phyloP scores from a whole-genome alignment of 192 early-diverging fungal genomes.

The Coemansia sp. region DNA sequence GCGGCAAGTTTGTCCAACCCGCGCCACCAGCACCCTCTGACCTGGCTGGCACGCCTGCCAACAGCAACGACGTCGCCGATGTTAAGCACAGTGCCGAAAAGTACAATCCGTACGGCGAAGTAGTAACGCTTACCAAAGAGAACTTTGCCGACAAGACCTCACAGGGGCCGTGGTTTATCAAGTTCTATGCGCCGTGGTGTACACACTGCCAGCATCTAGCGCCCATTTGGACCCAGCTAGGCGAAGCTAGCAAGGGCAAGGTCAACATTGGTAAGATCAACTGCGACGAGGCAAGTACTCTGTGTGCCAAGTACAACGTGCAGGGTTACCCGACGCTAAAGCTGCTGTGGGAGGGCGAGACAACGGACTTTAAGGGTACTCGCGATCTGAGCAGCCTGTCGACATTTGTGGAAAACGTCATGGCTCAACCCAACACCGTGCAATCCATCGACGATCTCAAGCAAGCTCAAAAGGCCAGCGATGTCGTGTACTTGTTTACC shows the following conservation, averaged over 20 bases:
- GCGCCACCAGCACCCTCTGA: background rate
- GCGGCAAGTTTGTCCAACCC: conserved; percentile 25
- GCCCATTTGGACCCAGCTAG: conserved; percentile 76
- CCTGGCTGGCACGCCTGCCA: background rate
- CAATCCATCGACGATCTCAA: conserved; percentile 43
- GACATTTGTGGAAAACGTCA: conserved; percentile 56
- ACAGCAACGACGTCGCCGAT: conserved; percentile 8
- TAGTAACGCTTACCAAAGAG: conserved; percentile 56
- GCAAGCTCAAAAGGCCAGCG: conserved; percentile 42
- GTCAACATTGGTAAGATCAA: conserved; percentile 87
- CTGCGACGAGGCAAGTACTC: conserved; percentile 64
- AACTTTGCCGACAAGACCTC: conserved; percentile 58
- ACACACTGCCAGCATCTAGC: conserved; percentile 83
- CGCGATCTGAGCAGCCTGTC: conserved; percentile 56
- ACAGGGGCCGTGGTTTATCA: conserved; percentile 77
- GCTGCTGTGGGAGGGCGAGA: conserved; percentile 58
- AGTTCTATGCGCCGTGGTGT: conserved; percentile 92
- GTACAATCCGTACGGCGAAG: conserved; percentile 58
- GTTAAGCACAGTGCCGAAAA: background rate
- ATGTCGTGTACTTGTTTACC: conserved; percentile 60
- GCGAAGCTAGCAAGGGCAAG: conserved; percentile 57
- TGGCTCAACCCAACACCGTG: conserved; percentile 42
- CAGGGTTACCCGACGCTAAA: conserved; percentile 87
- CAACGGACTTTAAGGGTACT: conserved; percentile 42
- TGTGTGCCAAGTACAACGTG: conserved; percentile 69